These are phyloP conservation scores for Psilocybe cubensis DNA, from an alignment of 768 basidiomycete genomes.

Conservation along the genomic window DNA sequence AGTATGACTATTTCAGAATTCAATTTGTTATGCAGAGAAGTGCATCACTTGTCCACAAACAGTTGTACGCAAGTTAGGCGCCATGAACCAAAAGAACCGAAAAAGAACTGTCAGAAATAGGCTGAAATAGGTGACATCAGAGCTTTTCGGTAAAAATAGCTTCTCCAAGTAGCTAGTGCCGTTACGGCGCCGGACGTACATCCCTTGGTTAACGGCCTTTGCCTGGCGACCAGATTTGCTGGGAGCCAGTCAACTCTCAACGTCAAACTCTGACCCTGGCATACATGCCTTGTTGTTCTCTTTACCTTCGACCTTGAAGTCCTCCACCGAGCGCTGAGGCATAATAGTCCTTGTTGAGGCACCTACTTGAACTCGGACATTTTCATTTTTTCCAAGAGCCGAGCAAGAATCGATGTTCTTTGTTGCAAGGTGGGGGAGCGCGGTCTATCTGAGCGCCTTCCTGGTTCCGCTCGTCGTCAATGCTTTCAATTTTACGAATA, in stretches of 20 bases:
- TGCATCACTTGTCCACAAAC: too few species aligned
- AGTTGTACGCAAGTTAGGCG: not conserved
- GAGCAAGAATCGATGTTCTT: not conserved
- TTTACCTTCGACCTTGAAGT: not conserved
- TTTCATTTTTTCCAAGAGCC: not conserved
- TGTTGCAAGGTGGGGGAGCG: not conserved
- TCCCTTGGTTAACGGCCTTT: not conserved
- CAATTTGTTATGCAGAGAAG: too few species aligned
- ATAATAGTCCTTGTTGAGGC: not conserved
- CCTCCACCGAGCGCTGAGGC: not conserved
- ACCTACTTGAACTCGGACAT: not conserved
- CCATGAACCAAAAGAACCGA: not conserved
- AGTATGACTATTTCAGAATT: too few species aligned
- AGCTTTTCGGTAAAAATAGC: not conserved
- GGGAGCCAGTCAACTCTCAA: not conserved
- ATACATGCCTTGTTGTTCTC: not conserved
- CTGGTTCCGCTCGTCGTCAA: not conserved
- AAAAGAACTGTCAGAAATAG: too few species aligned
- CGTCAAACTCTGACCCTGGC: not conserved
- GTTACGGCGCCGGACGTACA: not conserved
- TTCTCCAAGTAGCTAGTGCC: not conserved
- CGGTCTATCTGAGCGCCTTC: not conserved
- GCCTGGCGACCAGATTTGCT: not conserved
- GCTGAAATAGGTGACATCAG: not conserved
- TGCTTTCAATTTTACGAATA: constrained; percentile 24